Percentiles rank a stretch among this genome's conserved stretches.
Conservation (phyloP, 1,284 basidiomycete species). For the Sparassis latifolia region DNA sequence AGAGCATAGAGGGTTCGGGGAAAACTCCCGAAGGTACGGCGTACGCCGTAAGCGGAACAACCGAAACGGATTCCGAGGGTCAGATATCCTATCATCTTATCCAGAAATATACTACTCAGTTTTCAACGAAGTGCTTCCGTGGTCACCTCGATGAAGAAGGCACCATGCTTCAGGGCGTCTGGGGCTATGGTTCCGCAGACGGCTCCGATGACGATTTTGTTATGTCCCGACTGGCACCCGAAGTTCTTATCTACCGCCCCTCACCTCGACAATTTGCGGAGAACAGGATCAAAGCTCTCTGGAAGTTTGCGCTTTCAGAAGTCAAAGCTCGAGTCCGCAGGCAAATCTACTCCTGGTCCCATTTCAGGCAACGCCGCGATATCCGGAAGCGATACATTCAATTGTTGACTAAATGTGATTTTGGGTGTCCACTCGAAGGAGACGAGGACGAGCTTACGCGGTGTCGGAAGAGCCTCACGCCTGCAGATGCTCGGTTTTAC, state of each 20-base stretch:
- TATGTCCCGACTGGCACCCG: background rate
- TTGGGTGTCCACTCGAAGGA: constrained; percentile 4
- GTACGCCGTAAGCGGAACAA: background rate
- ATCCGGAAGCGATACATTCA: constrained; percentile 11
- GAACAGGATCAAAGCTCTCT: constrained; percentile 15
- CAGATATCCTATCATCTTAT: background rate
- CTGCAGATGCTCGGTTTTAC: background rate
- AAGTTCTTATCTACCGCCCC: constrained; percentile 13
- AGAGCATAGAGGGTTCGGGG: background rate
- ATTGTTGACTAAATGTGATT: constrained; percentile 5
- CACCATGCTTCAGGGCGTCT: background rate
- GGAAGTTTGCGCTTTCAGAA: constrained; percentile 19
- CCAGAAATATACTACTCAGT: background rate
- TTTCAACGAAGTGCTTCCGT: background rate
- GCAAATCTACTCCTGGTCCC: constrained; percentile 8
- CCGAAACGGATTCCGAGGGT: background rate
- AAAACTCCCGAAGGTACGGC: background rate
- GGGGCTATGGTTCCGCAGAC: background rate
- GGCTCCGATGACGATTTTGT: background rate
- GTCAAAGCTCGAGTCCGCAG: constrained; percentile 10
- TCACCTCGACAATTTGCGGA: constrained; percentile 9
- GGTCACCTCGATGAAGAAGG: background rate
- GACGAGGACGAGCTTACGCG: constrained; percentile 6
- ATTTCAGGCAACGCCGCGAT: constrained; percentile 8
- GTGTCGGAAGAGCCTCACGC: background rate